Base-by-base conservation (phyloP, 1,284 basidiomycete genomes). In the Neonothopanus nambi region DNA sequence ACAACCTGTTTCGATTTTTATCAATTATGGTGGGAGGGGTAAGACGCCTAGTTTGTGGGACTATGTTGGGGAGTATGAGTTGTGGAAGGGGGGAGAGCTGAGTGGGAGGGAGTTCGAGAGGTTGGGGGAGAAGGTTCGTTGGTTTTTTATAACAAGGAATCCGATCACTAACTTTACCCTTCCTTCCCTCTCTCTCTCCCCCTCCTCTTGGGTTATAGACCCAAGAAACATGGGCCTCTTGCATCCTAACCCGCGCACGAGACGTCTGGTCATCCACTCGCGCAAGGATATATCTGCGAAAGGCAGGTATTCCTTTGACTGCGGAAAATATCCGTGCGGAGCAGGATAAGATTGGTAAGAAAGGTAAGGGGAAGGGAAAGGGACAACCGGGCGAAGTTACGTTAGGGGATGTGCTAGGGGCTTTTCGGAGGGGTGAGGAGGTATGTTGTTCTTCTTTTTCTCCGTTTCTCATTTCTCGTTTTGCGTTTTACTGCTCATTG, bases 341-440 rank as follows among this genome's bases (percentile, higher is more conserved):
- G 23, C 15, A 20, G 11, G 21, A 17, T 17, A 17, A 21, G 8
- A 39, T 28, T 21, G 17, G 20, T 6, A 21, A 28, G n/a, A 20
- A 15, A 12, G 20, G 24, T 7, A 3, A 33, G 26, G 20, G 15
- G 21, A 17, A 18, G 20, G n/a, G 45, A 7, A 23, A 26, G 7
- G 21, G 30, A 23, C 28, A 52, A 17, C n/a, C n/a, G n/a, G n/a
- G n/a, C n/a, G n/a, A n/a, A n/a, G n/a, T n/a, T n/a, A n/a, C n/a
- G n/a, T n/a, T n/a, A n/a, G n/a, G n/a, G n/a, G 51, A 52, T 24
- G 43, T 52, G 9, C 28, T 52, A 7, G 43, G 40, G 12, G 51
- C 42, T 17, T 52, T 52, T 28, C n/a, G 37, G 6, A 30, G 35
- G 11, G 51, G 23, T 12, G 35, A 46, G 5, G 51, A 52, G 36